Evolutionary conservation across 805 yeast species (phyloP).

Genomic region (Ogataea trehalophila): DNA sequence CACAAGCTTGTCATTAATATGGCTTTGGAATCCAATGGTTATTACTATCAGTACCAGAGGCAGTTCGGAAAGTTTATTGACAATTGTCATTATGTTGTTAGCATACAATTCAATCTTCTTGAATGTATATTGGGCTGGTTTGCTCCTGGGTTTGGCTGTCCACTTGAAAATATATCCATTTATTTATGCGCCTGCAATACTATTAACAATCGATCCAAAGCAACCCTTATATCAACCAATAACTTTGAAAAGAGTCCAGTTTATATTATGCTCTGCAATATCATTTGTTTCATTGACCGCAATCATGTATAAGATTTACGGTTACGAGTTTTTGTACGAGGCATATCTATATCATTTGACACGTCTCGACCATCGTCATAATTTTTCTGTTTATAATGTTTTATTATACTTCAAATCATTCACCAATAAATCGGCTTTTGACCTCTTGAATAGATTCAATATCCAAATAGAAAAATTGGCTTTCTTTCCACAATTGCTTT

Average conservation of each 20-base stretch:
- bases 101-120: constrained; percentile 42
- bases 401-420: constrained; percentile 60
- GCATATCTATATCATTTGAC: constrained; percentile 79
- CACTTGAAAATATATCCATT: constrained; percentile 93
- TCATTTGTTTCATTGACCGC: constrained; percentile 46
- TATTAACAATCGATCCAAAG: constrained; percentile 32
- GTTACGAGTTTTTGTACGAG: constrained; percentile 68
- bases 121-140: constrained; percentile 33
- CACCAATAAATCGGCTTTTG: constrained; percentile 10
- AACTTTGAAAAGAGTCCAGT: constrained; percentile 38
- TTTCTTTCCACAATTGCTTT: constrained; percentile 73
- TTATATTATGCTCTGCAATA: constrained; percentile 35
- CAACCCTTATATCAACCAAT: constrained; percentile 34
- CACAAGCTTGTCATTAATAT: constrained; percentile 34
- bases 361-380: constrained; percentile 90
- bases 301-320: constrained; percentile 66
- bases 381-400: constrained; percentile 83
- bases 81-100: constrained; percentile 65
- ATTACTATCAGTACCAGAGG: constrained; percentile 90
- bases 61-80: constrained; percentile 83
- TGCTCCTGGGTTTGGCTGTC: constrained; percentile 68
- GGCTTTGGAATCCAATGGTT: constrained; percentile 96
- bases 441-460: constrained; percentile 4
- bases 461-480: constrained; percentile 45
- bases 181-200: constrained; percentile 73